Evolutionary conservation across 148 eudicot genomes (phyloP).

Genomic region (Rhododendron vialii): DNA sequence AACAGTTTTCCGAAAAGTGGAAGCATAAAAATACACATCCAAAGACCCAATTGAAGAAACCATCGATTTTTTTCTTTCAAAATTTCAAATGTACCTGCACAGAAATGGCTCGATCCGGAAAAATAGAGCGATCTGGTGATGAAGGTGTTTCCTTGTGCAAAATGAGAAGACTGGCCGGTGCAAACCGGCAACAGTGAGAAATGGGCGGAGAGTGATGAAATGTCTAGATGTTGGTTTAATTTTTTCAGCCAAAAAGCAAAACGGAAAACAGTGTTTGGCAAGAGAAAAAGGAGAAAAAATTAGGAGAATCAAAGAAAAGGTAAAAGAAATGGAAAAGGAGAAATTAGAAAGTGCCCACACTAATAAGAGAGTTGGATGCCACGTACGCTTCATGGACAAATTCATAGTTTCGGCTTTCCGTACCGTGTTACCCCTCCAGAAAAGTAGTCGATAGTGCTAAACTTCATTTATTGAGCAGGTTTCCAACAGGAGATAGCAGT

Average conservation of each 20-base stretch:
- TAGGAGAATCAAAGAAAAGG: background rate
- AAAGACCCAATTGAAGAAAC: background rate
- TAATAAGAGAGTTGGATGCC: background rate
- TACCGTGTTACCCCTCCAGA: background rate
- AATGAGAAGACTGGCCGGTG: too few species aligned
- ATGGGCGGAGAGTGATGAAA: background rate
- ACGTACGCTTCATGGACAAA: background rate
- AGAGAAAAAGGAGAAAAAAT: background rate
- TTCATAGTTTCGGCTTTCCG: background rate
- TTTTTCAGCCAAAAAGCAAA: too few species aligned
- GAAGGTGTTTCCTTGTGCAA: background rate
- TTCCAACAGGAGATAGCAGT: slow-evolving; percentile 55
- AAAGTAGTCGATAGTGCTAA: background rate
- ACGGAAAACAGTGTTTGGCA: background rate
- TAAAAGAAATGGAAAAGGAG: background rate
- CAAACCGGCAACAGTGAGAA: too few species aligned
- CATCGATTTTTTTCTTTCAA: background rate
- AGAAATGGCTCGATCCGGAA: background rate
- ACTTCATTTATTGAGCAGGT: slow-evolving; percentile 14
- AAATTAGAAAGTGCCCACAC: background rate
- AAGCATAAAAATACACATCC: background rate
- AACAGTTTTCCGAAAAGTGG: background rate
- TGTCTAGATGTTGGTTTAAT: background rate
- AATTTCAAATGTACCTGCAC: background rate
- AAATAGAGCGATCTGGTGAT: background rate